These are phyloP conservation scores for Prunus fruticosa DNA, from an alignment of 306 rosid species.

Conservation along the genomic window DNA sequence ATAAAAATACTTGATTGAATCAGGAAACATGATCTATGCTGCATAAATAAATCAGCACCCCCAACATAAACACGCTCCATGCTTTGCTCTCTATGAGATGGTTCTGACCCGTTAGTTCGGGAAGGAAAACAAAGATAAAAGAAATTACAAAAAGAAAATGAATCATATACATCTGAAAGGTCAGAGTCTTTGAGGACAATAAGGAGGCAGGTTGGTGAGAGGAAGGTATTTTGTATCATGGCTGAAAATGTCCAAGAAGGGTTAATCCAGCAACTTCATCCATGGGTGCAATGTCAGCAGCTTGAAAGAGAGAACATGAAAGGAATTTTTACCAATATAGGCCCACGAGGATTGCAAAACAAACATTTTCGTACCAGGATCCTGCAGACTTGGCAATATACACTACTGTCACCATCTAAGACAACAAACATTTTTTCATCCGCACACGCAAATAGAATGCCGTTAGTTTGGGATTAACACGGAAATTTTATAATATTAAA, in stretches of 20 bases:
- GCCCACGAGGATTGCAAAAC: neutral
- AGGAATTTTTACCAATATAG: neutral
- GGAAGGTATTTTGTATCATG: neutral
- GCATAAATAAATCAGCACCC: neutral
- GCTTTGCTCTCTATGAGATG: neutral
- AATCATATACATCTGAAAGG: neutral
- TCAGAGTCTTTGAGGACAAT: neutral
- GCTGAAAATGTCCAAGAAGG: neutral
- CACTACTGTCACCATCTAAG: conserved; percentile 8
- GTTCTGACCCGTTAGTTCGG: neutral
- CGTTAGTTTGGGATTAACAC: neutral
- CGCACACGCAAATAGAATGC: neutral
- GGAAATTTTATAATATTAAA: neutral
- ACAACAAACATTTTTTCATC: neutral
- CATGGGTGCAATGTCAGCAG: neutral
- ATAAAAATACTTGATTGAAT: neutral
- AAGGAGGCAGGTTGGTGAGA: neutral
- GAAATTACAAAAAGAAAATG: neutral
- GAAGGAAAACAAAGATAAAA: neutral
- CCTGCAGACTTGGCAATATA: neutral
- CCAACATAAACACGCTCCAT: neutral
- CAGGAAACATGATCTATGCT: neutral
- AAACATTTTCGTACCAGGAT: neutral
- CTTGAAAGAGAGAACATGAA: neutral
- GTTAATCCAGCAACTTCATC: neutral